Evolutionary conservation across 177 flowering plant species (phyloP).

Genomic region (Vitis hybrid): DNA sequence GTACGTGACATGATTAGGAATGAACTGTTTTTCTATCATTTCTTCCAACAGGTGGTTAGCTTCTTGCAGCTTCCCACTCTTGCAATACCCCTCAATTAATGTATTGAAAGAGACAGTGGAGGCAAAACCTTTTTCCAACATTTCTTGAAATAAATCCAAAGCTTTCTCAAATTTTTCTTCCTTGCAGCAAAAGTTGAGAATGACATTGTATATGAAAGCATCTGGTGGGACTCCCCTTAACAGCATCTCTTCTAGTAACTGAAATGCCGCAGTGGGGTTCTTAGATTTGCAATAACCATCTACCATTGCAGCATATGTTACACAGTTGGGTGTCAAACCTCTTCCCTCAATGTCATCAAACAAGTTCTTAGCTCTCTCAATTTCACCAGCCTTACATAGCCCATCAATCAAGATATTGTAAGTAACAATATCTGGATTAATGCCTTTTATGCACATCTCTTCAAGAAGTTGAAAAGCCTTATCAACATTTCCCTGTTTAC

Average conservation of each 20-base stretch:
- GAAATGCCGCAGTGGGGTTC: conserved; percentile 55
- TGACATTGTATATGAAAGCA: conserved; percentile 51
- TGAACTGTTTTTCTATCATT: conserved; percentile 42
- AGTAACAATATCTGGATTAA: conserved; percentile 58
- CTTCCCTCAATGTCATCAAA: conserved; percentile 42
- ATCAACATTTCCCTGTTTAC: conserved; percentile 46
- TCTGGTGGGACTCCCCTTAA: conserved; percentile 46
- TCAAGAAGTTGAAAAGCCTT: conserved; percentile 49
- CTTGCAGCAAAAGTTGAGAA: conserved; percentile 68
- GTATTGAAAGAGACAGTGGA: conserved; percentile 50
- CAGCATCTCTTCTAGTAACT: conserved; percentile 54
- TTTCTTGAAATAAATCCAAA: conserved; percentile 46
- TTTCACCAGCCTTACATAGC: conserved; percentile 55
- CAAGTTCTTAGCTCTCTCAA: conserved; percentile 53
- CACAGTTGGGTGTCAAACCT: conserved; percentile 48
- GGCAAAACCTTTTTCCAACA: conserved; percentile 50
- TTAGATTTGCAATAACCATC: conserved; percentile 69
- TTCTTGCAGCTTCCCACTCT: conserved; percentile 41
- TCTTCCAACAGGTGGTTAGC: conserved; percentile 40
- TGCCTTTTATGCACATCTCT: conserved; percentile 57
- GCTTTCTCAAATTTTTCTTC: conserved; percentile 60
- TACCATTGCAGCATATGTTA: conserved; percentile 63
- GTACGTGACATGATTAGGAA: conserved; percentile 62
- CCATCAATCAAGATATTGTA: conserved; percentile 67
- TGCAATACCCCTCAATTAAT: conserved; percentile 65